Base-by-base conservation (phyloP, 768 basidiomycete species). In the Candolleomyces eurysporus region DNA sequence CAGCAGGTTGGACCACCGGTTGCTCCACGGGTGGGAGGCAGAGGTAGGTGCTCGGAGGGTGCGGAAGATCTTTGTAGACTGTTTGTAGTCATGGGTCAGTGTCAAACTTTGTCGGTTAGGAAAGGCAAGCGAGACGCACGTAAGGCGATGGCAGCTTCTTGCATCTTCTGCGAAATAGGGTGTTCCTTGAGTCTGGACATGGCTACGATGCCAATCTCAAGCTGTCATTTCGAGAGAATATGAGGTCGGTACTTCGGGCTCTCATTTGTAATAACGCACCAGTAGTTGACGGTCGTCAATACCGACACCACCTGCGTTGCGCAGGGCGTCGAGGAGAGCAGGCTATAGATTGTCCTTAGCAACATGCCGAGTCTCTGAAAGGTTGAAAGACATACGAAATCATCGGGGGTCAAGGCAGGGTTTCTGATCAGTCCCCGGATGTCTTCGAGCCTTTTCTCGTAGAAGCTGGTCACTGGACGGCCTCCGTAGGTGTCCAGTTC, bases 1-100 rank as follows among this genome's bases (percentile, higher is more conserved):
- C 26, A 9, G 19, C 32, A n/a, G 26, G 5, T 11, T 36, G 8
- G 8, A 36, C 3, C 5, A 42, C 32, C 2, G 49, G 26, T 26
- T 26, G 26, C 26, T 26, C 26, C 26, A 26, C 26, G 26, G 26
- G 26, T 26, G 26, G 26, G 4, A 48, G 13, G 4, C 40, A n/a
- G 42, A 89, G 73, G 68, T 85, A 90, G 11, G 76, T 77, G 53
- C 71, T 73, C 10, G 89, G 86, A 5, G 91, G 91, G 63, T 91
- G 91, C 4, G 90, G 90, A 40, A 94, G 82, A 71, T 92, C 92
- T 62, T 88, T 85, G 78, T 87, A 92, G 46, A 92, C 88, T 89
- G 69, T 63, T 65, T 63, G 40, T 52, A 57, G 66, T 52, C 43
- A 49, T 26, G 26, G 26, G 26, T 26, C 26, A 26, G 26, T 26